Evolutionary conservation across 192 early-diverging fungal species (phyloP).

Genomic region (Rhizoclosmatium sp.): DNA sequence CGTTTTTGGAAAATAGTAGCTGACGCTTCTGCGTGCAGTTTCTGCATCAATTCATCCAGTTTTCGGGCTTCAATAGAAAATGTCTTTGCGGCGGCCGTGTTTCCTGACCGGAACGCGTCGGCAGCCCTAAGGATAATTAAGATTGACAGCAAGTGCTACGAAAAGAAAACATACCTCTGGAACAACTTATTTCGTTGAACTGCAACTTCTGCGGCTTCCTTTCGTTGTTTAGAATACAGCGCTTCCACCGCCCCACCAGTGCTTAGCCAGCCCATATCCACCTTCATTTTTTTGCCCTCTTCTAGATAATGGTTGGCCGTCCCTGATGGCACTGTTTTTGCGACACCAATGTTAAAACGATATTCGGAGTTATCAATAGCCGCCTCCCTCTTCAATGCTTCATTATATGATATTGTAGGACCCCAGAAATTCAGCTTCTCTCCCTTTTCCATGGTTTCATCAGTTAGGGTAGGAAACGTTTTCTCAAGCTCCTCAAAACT

Average conservation of each 20-base stretch:
- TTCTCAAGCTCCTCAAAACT: slow-evolving; percentile 29
- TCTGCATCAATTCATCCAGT: slow-evolving; percentile 49
- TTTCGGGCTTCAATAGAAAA: slow-evolving; percentile 51
- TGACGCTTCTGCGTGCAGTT: slow-evolving; percentile 48
- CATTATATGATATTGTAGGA: slow-evolving; percentile 44
- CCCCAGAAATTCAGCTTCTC: slow-evolving; percentile 50
- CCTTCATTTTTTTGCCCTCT: slow-evolving; percentile 7
- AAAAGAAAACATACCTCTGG: slow-evolving; percentile 24
- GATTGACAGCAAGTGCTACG: slow-evolving; percentile 21
- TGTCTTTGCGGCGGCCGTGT: slow-evolving; percentile 58
- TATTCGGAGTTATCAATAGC: not conserved
- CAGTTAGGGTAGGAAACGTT: slow-evolving; percentile 18
- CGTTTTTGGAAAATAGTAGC: slow-evolving; percentile 48
- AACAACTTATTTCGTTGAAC: slow-evolving; percentile 55
- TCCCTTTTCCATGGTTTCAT: not conserved
- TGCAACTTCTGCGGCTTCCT: slow-evolving; percentile 56
- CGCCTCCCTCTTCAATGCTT: slow-evolving; percentile 31
- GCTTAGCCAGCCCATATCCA: slow-evolving; percentile 43
- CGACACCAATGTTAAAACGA: not conserved
- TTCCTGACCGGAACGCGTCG: slow-evolving; percentile 53
- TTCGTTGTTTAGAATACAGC: slow-evolving; percentile 47
- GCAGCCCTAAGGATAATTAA: slow-evolving; percentile 40
- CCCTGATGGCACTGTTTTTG: slow-evolving; percentile 10
- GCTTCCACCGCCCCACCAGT: slow-evolving; percentile 53
- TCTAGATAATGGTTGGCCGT: slow-evolving; percentile 10